Percentiles rank a stretch among this genome's conserved stretches.
phyloP scores from a whole-genome alignment of 306 rosid species.

The Fagus sylvatica region DNA sequence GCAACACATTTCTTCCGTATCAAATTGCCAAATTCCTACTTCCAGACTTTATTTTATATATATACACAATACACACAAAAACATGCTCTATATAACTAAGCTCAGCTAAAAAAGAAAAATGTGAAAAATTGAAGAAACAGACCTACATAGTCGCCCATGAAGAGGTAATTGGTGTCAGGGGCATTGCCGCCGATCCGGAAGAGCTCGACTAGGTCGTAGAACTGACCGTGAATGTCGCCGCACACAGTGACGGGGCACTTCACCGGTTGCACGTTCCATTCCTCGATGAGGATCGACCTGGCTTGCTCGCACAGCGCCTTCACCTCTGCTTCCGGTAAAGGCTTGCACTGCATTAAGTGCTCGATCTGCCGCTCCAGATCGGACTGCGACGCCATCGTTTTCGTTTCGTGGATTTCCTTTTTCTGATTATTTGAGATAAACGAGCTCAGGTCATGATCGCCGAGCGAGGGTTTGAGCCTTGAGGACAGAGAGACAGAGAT shows the following conservation, averaged over 20 bases:
- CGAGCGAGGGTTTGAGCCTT: too few species aligned
- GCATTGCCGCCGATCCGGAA: conserved; percentile 93
- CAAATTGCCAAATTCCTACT: too few species aligned
- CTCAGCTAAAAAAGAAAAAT: background rate
- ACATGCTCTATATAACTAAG: background rate
- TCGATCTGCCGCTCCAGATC: conserved; percentile 99
- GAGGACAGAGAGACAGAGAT: too few species aligned
- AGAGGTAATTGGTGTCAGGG: conserved; percentile 92
- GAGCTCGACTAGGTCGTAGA: conserved; percentile 96
- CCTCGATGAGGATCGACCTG: conserved; percentile 86
- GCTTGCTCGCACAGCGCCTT: conserved; percentile 93
- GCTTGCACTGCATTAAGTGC: conserved; percentile 95
- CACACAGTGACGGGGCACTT: conserved; percentile 98
- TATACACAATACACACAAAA: too few species aligned
- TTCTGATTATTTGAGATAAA: too few species aligned
- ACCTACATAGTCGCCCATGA: conserved; percentile 99
- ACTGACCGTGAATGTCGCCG: conserved; percentile 96
- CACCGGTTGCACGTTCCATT: conserved; percentile 98
- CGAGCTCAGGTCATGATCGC: too few species aligned
- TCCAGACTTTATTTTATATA: too few species aligned
- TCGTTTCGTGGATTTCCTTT: background rate
- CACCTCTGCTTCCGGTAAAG: conserved; percentile 92
- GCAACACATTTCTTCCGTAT: too few species aligned
- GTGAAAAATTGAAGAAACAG: conserved; percentile 13
- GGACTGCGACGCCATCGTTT: conserved; percentile 88